Percentiles rank a stretch among this genome's conserved stretches.
phyloP scores from a whole-genome alignment of 1,284 basidiomycete species.

The Naganishia liquefaciens region DNA sequence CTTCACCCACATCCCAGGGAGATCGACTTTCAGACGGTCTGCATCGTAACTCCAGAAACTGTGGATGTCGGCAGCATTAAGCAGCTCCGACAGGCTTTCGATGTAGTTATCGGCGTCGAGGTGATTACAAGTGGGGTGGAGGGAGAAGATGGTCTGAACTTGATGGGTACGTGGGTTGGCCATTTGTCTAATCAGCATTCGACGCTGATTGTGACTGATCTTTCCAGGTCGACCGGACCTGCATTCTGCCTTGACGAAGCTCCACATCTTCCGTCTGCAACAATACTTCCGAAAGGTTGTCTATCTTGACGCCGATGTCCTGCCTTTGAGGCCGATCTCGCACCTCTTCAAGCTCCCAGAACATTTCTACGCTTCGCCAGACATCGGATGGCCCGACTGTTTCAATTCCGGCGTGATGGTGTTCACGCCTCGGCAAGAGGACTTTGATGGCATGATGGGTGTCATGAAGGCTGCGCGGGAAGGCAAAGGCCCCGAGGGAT shows the following conservation, averaged over 20 bases:
- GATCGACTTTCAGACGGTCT: conserved; percentile 76
- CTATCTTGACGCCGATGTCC: conserved; percentile 93
- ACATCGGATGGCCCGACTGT: conserved; percentile 98
- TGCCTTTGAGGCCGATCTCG: conserved; percentile 81
- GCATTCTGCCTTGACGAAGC: conserved; percentile 85
- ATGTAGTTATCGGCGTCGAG: conserved; percentile 88
- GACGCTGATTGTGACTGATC: conserved; percentile 6
- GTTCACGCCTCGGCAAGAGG: conserved; percentile 73
- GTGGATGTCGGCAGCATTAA: conserved; percentile 84
- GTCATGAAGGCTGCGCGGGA: conserved; percentile 54
- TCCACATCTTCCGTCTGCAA: conserved; percentile 88
- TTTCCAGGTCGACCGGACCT: conserved; percentile 84
- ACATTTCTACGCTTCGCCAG: conserved; percentile 76
- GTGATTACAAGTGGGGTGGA: conserved; percentile 64
- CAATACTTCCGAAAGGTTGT: conserved; percentile 80
- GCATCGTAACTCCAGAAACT: conserved; percentile 88
- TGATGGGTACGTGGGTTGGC: conserved; percentile 71
- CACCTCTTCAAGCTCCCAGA: conserved; percentile 76
- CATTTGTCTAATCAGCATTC: neutral
- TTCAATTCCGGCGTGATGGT: conserved; percentile 98
- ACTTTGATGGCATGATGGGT: conserved; percentile 72
- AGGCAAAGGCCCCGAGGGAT: conserved; percentile 57
- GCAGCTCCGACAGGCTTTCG: conserved; percentile 74
- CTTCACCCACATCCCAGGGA: conserved; percentile 67
- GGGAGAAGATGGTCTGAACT: conserved; percentile 63